These are phyloP conservation scores for Neonectria neomacrospora DNA, from an alignment of 2,329 filamentous ascomycete genomes.

Conservation along the genomic window DNA sequence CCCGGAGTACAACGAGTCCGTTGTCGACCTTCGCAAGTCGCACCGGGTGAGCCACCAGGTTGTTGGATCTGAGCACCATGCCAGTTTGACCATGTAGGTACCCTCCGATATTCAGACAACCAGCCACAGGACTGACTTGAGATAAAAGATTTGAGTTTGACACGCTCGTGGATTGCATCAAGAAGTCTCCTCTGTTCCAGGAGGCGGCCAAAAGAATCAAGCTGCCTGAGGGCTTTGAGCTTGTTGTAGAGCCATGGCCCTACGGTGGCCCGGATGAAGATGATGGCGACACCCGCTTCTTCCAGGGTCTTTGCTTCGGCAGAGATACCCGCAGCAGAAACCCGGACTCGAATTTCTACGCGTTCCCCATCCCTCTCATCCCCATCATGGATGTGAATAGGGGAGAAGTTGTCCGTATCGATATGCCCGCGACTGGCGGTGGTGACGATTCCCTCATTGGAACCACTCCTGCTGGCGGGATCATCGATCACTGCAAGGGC, in stretches of 20 bases:
- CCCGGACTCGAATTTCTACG: conserved; percentile 65
- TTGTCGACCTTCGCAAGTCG: conserved; percentile 47
- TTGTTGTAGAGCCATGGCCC: conserved; percentile 50
- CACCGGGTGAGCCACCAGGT: conserved; percentile 43
- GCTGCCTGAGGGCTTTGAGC: conserved; percentile 46
- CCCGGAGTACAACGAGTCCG: conserved; percentile 49
- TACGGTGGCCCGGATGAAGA: conserved; percentile 45
- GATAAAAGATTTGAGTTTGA: conserved; percentile 49
- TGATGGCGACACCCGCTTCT: conserved; percentile 47
- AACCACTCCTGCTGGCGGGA: conserved; percentile 24
- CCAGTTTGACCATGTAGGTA: conserved; percentile 47
- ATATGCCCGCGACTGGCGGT: conserved; percentile 50
- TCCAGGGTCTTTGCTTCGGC: conserved; percentile 50
- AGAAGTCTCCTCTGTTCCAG: conserved; percentile 46
- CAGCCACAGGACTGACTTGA: neutral
- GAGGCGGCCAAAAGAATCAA: conserved; percentile 45
- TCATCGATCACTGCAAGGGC: conserved; percentile 47
- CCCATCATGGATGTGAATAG: conserved; percentile 53
- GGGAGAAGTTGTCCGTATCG: conserved; percentile 48
- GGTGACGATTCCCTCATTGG: conserved; percentile 41
- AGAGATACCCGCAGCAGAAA: conserved; percentile 49
- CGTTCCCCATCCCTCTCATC: conserved; percentile 63
- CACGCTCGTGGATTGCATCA: conserved; percentile 46
- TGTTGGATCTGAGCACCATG: conserved; percentile 45
- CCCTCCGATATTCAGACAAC: too few relatives aligned